Percentiles rank a stretch among this genome's conserved stretches.
These are phyloP conservation scores for Exophiala sp. DNA, from an alignment of 2,329 filamentous ascomycete genomes.

Conservation along the genomic window DNA sequence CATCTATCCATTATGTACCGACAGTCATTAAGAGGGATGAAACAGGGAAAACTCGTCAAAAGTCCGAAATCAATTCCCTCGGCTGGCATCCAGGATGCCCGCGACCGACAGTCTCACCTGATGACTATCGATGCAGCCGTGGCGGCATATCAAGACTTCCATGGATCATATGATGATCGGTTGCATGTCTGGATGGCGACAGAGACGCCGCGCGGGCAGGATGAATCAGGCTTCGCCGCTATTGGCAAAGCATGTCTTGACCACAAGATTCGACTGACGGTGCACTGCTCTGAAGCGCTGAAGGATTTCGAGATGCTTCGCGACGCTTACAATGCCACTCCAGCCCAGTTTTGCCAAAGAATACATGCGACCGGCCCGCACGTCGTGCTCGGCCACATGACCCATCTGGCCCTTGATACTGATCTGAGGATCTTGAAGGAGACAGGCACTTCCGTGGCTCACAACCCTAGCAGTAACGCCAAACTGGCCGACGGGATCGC, in stretches of 20 bases:
- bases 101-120: too few relatives aligned
- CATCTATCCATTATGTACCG: too few relatives aligned
- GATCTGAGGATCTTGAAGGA: not conserved
- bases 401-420: not conserved
- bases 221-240: too few relatives aligned
- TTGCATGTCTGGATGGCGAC: not conserved
- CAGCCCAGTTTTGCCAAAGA: not conserved
- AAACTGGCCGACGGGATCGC: not conserved
- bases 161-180: too few relatives aligned
- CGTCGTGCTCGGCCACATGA: not conserved
- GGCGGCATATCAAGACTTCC: too few relatives aligned
- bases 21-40: too few relatives aligned
- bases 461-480: not conserved
- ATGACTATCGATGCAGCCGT: too few relatives aligned
- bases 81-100: too few relatives aligned
- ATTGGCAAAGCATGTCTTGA: not conserved
- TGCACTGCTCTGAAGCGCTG: not conserved
- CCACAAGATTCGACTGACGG: not conserved
- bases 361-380: not conserved
- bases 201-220: not conserved
- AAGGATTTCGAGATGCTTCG: not conserved
- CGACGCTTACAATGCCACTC: not conserved
- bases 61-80: too few relatives aligned
- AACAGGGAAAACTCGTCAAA: too few relatives aligned
- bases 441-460: not conserved